Evolutionary conservation across 306 rosid genomes (phyloP).

Genomic region (Quercus suber): DNA sequence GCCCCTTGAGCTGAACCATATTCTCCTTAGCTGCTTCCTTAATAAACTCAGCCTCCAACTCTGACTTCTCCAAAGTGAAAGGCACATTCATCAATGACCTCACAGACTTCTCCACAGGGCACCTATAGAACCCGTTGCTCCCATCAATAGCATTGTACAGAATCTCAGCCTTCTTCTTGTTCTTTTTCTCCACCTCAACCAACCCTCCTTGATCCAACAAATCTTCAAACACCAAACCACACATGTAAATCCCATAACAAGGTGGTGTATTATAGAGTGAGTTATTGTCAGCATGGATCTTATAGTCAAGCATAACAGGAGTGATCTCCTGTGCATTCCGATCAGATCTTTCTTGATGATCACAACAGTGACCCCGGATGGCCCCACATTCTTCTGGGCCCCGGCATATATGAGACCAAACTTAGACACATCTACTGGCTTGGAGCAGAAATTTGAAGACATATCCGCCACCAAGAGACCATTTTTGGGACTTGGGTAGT

Average conservation of each 20-base stretch:
- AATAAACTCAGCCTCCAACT: constrained; percentile 78
- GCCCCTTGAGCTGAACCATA: constrained; percentile 98
- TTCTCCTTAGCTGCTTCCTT: constrained; percentile 90
- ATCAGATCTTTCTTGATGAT: constrained; percentile 82
- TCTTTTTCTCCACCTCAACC: constrained; percentile 85
- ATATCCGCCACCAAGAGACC: constrained; percentile 75
- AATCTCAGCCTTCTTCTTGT: constrained; percentile 70
- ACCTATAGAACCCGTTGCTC: constrained; percentile 76
- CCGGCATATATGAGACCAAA: constrained; percentile 92
- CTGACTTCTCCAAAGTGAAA: constrained; percentile 80
- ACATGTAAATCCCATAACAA: constrained; percentile 83
- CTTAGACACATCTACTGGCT: constrained; percentile 81
- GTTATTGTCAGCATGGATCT: constrained; percentile 79
- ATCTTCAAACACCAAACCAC: constrained; percentile 94
- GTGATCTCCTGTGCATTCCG: constrained; percentile 63
- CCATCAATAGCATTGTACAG: constrained; percentile 65
- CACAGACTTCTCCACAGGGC: constrained; percentile 87
- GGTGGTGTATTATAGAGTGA: constrained; percentile 95
- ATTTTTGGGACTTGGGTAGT: constrained; percentile 57
- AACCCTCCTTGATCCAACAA: constrained; percentile 85
- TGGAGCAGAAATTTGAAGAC: constrained; percentile 96
- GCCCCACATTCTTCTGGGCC: constrained; percentile 96
- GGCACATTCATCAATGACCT: constrained; percentile 98
- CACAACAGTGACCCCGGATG: constrained; percentile 91
- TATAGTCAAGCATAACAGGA: constrained; percentile 89